Base-by-base conservation (phyloP, 2,329 filamentous ascomycete species). In the Ascochyta lentis region DNA sequence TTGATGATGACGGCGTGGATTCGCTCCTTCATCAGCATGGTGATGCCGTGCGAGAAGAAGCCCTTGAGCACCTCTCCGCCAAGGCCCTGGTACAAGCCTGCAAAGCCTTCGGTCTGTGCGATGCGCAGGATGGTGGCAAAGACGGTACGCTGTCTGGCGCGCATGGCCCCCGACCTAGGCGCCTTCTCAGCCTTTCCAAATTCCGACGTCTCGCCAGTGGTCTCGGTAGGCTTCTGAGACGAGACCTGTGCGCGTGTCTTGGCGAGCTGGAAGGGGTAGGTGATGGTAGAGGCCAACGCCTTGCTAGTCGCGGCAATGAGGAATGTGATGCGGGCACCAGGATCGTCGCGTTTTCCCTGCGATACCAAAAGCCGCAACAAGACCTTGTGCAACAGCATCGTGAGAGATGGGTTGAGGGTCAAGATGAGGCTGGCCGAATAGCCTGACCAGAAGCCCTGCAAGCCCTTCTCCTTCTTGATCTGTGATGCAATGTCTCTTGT, bases 241-340 rank as follows among this genome's bases (percentile, higher is more conserved):
- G 83, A 81, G 23, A 89, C 84, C 71, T 96, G 91, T 3, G 91
- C 83, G 24, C 91, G 83, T 2, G 90, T 86, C 77, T 94, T 94
- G n/a, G 91, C 91, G 27, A 92, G 86, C 53, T 90, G 90, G 73
- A 96, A 89, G 0, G 93, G 93, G 70, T 96, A 96, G 0, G 90
- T 96, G 54, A 92, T 78, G 0, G 86, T 83, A 7, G 88, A 91
- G 0, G 92, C 92, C 23, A 89, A 78, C 0, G 87, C 87, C 77
- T 96, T 96, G 75, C 89, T 92, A 24, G 89, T 70, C 0, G 92
- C 92, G 0, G 92, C 92, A 10, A 90, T 73, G 1, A 90, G 70
- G 67, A 90, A 90, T 0, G 84, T 88, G 8, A 84, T 68, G 39
- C 76, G 75, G 0, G 84, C 75, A 0, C 83, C 81, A 0, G 86